These are phyloP conservation scores for Dryadomyces quercivorus DNA, from an alignment of 2,329 filamentous ascomycete species.

Conservation along the genomic window DNA sequence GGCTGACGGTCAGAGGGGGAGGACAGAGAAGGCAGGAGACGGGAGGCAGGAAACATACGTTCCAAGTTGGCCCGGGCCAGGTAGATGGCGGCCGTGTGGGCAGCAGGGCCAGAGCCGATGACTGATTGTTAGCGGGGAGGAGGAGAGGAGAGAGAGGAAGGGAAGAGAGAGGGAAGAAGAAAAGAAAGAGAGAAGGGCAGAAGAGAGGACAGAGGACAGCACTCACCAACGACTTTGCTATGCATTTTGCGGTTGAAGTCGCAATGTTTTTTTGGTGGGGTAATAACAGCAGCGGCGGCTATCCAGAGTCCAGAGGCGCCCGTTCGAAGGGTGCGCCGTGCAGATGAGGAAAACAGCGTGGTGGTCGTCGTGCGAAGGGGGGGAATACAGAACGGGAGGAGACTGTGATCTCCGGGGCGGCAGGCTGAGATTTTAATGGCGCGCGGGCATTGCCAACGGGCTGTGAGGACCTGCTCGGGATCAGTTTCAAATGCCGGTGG, in stretches of 20 bases:
- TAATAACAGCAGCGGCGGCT: conserved; percentile 53
- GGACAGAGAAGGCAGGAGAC: too few relatives aligned
- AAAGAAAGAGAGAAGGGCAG: neutral
- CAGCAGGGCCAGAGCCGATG: conserved; percentile 90
- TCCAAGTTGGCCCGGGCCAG: conserved; percentile 88
- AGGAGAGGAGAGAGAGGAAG: conserved; percentile 3
- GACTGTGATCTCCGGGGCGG: neutral
- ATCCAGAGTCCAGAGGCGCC: conserved; percentile 61
- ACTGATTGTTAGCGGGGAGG: conserved; percentile 29
- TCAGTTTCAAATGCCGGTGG: neutral
- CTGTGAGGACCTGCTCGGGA: neutral
- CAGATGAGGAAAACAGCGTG: conserved; percentile 87
- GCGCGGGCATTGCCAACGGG: neutral
- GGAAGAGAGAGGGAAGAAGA: conserved; percentile 1
- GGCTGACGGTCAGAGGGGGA: conserved; percentile 30
- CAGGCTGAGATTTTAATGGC: neutral
- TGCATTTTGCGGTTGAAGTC: conserved; percentile 58
- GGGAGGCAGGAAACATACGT: conserved; percentile 29
- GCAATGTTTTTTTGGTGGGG: conserved; percentile 37
- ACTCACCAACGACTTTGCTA: conserved; percentile 76
- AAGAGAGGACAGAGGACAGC: conserved; percentile 3
- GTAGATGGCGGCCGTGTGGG: conserved; percentile 95
- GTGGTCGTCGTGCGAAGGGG: conserved; percentile 35
- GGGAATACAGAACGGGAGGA: neutral
- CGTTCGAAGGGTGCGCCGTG: conserved; percentile 66